A percentile compares a stretch with the other conserved stretches of the same genome.
Evolutionary conservation across 441 rosid species (phyloP).

Genomic region (Lepidium campestre): DNA sequence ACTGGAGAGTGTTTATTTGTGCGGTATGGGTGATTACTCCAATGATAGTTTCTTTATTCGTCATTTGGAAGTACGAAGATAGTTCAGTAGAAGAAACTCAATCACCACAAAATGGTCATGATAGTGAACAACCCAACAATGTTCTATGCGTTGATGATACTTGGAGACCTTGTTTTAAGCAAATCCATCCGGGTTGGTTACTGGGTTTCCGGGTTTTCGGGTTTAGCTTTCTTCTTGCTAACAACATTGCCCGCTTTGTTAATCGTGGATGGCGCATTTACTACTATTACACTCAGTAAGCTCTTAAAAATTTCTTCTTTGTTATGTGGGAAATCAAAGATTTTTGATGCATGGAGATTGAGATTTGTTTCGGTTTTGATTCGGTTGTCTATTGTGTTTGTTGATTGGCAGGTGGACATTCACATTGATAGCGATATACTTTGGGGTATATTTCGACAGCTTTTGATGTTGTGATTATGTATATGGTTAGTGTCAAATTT

Average conservation of each 20-base stretch:
- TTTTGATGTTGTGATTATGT: background rate
- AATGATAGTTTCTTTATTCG: slow-evolving; percentile 21
- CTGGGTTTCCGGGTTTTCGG: slow-evolving; percentile 37
- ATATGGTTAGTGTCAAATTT: background rate
- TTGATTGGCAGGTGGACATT: slow-evolving; percentile 41
- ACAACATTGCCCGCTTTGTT: slow-evolving; percentile 19
- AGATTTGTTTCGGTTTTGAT: background rate
- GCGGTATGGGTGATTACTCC: slow-evolving; percentile 33
- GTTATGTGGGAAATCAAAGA: background rate
- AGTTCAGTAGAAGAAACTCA: slow-evolving; percentile 11
- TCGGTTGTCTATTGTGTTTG: background rate
- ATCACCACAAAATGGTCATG: background rate
- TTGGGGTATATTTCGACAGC: slow-evolving; percentile 38
- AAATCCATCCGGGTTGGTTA: slow-evolving; percentile 44
- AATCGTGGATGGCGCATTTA: slow-evolving; percentile 29
- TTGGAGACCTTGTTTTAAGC: slow-evolving; percentile 46
- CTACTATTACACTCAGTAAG: slow-evolving; percentile 51
- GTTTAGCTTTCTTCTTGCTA: slow-evolving; percentile 39
- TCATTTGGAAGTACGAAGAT: slow-evolving; percentile 43
- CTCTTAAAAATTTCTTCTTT: background rate
- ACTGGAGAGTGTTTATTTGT: slow-evolving; percentile 51
- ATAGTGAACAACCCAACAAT: background rate
- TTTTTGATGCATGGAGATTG: background rate
- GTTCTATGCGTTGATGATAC: slow-evolving; percentile 31
- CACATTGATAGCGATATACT: slow-evolving; percentile 42